Evolutionary conservation across 768 basidiomycete genomes (phyloP), one percentile per base, ranked within the genome.

Genomic region (Zangia roseola): DNA sequence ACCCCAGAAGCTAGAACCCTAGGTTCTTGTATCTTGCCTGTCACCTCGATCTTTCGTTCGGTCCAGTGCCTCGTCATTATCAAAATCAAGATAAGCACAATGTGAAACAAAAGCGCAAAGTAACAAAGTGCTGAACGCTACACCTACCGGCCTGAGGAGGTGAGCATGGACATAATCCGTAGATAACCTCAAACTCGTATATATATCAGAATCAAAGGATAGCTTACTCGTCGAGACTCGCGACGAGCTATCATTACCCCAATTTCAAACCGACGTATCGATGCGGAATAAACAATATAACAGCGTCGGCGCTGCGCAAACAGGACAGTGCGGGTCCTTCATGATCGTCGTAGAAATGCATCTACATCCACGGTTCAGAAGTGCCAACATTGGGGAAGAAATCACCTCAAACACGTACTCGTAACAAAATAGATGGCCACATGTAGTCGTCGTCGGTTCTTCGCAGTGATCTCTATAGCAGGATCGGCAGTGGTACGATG

Each of bases 361-460:
- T 33, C 81, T 83, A 57, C 4, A 33, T 7, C 49, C 40, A 10
- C 42, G 13, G 26, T 47, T 55, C 17, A 56, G 43, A 41, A 24
- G 13, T 12, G 19, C 19, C 8, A 31, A 16, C 16, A 6, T 31
- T 6, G 31, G 31, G 14, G 31, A 31, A 31, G 3, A 16, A 9
- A 14, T 31, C 31, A 16, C 8, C 13, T 30, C 12, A 31, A 31
- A 36, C 40, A 54, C 62, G 53, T 48, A 69, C 78, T 52, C 58
- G 49, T 81, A 72, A 55, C 83, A 84, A 54, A 84, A 84, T 24
- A 84, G 64, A 53, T 84, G 83, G 9, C 83, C 83, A 57, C 83
- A 84, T 69, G 79, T 78, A 5, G 79, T 82, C 30, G 78, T 81
- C 23, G 81, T 82, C 34, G 77, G 75, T 52, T 80, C 75, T 21